A percentile compares a stretch with the other conserved stretches of the same genome.
Evolutionary conservation across 1,284 basidiomycete genomes (phyloP).

Genomic region (Polyporus tsugae): DNA sequence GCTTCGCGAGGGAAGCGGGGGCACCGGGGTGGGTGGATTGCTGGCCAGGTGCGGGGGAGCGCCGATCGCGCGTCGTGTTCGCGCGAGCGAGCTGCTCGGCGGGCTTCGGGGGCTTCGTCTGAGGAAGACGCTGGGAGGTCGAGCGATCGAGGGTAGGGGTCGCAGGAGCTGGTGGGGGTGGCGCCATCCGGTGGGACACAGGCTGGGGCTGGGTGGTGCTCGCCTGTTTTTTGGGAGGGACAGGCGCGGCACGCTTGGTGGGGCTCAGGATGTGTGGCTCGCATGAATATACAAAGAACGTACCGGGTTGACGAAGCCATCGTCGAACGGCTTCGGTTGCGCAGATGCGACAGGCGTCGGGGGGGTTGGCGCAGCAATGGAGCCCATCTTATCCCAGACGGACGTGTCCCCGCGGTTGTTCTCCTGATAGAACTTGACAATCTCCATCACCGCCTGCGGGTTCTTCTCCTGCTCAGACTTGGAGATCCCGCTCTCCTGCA

Average conservation of each 20-base stretch:
- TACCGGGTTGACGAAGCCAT: conserved; percentile 61
- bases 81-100: conserved; percentile 65
- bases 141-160: conserved; percentile 77
- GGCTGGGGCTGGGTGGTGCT: conserved; percentile 50
- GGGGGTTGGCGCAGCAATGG: conserved; percentile 44
- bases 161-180: conserved; percentile 66
- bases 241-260: conserved; percentile 53
- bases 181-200: conserved; percentile 69
- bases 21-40: conserved; percentile 28
- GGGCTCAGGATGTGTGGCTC: conserved; percentile 18
- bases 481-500: conserved; percentile 97
- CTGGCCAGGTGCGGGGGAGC: conserved; percentile 45
- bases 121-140: conserved; percentile 71
- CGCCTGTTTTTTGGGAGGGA: conserved; percentile 65
- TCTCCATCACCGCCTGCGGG: conserved; percentile 98
- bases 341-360: conserved; percentile 23
- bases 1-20: conserved; percentile 37
- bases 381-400: conserved; percentile 85
- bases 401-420: conserved; percentile 70
- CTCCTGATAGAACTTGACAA: conserved; percentile 98
- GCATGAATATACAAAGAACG: conserved; percentile 36
- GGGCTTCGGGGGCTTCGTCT: conserved; percentile 58
- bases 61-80: conserved; percentile 70
- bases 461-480: conserved; percentile 96
- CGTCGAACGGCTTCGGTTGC: conserved; percentile 46